phyloP scores from a whole-genome alignment of 1,139 yeast genomes.

The Kodamaea derodonti region DNA sequence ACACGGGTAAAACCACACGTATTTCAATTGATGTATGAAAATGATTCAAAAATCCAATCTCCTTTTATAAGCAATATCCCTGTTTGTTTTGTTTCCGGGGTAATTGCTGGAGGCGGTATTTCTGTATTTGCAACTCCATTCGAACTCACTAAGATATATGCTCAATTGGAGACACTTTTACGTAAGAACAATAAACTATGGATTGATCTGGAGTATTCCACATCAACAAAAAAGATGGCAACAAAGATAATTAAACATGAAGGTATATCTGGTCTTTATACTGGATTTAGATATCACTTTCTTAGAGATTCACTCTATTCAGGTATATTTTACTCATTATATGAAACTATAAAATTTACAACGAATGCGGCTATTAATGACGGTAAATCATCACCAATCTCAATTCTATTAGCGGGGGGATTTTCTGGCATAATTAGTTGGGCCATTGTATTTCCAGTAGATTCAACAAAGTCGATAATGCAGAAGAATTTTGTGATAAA shows the following conservation, averaged over 20 bases:
- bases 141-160: slow-evolving; percentile 77
- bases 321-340: slow-evolving; percentile 71
- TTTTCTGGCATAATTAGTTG: slow-evolving; percentile 72
- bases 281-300: slow-evolving; percentile 68
- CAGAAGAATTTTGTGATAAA: slow-evolving; percentile 72
- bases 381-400: slow-evolving; percentile 26
- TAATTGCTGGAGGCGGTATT: slow-evolving; percentile 61
- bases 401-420: slow-evolving; percentile 64
- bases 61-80: slow-evolving; percentile 57
- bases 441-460: slow-evolving; percentile 73
- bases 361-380: slow-evolving; percentile 32
- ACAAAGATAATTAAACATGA: slow-evolving; percentile 53
- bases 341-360: slow-evolving; percentile 63
- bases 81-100: slow-evolving; percentile 62
- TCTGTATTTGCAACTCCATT: slow-evolving; percentile 78
- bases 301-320: slow-evolving; percentile 67
- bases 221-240: slow-evolving; percentile 33
- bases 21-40: slow-evolving; percentile 25
- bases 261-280: slow-evolving; percentile 63
- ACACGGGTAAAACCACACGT: slow-evolving; percentile 52
- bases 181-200: slow-evolving; percentile 1
- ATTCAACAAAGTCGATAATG: slow-evolving; percentile 69
- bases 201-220: background rate
- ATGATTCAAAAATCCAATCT: slow-evolving; percentile 15
- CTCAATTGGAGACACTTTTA: slow-evolving; percentile 61